Evolutionary conservation across 2,329 filamentous ascomycete species (phyloP).

Genomic region (Aspergillus sp.): DNA sequence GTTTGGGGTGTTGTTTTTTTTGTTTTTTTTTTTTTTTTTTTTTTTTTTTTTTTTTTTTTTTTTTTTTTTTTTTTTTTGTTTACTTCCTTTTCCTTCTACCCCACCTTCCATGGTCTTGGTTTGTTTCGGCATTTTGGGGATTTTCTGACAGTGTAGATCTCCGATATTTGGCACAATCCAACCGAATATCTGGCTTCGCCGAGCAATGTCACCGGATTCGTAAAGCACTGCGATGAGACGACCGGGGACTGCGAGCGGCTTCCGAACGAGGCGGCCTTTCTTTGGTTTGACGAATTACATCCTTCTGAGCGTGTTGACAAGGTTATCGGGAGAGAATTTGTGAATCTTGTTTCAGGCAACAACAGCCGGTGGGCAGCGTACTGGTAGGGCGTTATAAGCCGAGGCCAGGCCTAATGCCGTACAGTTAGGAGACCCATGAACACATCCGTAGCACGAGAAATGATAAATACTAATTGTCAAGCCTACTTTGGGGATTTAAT

Average conservation of each 20-base stretch:
- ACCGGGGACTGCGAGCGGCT: constrained; percentile 26
- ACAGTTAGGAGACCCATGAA: not conserved
- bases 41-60: no score
- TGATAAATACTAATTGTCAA: no score
- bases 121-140: not conserved
- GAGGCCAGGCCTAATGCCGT: not conserved
- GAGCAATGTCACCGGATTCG: constrained; percentile 60
- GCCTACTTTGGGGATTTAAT: no score
- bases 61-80: not conserved
- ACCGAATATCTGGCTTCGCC: constrained; percentile 60
- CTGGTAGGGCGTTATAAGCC: constrained; percentile 15
- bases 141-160: constrained; percentile 13
- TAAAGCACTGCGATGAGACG: constrained; percentile 53
- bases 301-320: constrained; percentile 64
- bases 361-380: constrained; percentile 29
- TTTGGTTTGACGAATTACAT: constrained; percentile 76
- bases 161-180: constrained; percentile 64
- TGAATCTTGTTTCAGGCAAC: constrained; percentile 53
- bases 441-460: not conserved
- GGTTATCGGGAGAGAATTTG: constrained; percentile 57
- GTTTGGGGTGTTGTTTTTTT: no score
- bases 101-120: not conserved
- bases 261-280: constrained; percentile 57
- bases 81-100: not conserved
- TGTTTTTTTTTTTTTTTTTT: no score